Conservation (phyloP, 2,329 filamentous ascomycete species). For the Elsinoe ampelina region DNA sequence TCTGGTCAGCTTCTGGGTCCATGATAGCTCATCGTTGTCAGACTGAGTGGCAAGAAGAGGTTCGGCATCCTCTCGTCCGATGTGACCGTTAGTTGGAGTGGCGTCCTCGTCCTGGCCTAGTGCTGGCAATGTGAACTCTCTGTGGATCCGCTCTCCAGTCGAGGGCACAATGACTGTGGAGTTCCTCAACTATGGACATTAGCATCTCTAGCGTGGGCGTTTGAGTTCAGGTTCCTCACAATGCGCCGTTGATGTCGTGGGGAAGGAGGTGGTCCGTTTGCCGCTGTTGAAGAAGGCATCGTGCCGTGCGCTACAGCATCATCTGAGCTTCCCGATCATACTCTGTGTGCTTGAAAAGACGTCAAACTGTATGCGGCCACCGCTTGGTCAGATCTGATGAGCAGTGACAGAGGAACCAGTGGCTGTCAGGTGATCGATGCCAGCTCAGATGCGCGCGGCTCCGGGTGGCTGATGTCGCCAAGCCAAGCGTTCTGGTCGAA, state of each 20-base stretch:
- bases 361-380: too few species aligned
- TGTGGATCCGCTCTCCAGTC: constrained; percentile 75
- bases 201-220: not conserved
- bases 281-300: not conserved
- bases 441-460: too few species aligned
- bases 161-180: constrained; percentile 79
- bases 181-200: constrained; percentile 13
- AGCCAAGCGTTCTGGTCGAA: too few species aligned
- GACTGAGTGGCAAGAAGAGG: not conserved
- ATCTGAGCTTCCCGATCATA: not conserved
- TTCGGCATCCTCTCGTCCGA: not conserved
- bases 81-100: not conserved
- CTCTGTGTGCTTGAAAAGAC: too few species aligned
- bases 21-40: constrained; percentile 4
- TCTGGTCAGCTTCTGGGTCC: not conserved
- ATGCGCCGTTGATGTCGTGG: constrained; percentile 8
- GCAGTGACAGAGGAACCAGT: too few species aligned
- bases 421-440: too few species aligned
- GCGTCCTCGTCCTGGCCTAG: constrained; percentile 10
- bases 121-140: constrained; percentile 60
- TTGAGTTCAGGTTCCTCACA: not conserved
- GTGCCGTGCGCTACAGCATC: not conserved
- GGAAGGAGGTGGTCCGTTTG: not conserved
- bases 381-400: too few species aligned
- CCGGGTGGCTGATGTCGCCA: too few species aligned